Conservation (phyloP, 2,329 filamentous ascomycete species). For the Sphaerostilbella broomeana region DNA sequence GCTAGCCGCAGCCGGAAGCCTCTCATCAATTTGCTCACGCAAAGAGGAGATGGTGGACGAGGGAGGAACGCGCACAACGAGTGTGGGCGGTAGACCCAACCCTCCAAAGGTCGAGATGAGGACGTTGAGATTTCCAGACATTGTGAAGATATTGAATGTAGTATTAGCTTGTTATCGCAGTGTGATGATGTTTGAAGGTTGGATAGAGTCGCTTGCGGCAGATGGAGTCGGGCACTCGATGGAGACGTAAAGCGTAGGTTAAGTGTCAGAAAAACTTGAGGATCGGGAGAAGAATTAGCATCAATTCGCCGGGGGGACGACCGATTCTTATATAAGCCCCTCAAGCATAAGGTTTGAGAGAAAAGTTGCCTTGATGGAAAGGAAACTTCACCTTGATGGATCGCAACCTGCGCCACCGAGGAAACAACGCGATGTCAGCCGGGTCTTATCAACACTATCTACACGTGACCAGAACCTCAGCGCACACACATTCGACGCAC, state of each 20-base stretch:
- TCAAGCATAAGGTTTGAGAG: not conserved
- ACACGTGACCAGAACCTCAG: constrained; percentile 29
- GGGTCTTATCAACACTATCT: constrained; percentile 26
- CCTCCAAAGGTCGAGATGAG: constrained; percentile 81
- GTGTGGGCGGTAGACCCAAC: constrained; percentile 72
- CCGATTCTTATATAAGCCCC: not conserved
- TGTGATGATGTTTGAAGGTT: not conserved
- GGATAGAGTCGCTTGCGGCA: not conserved
- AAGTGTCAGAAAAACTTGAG: too few species aligned
- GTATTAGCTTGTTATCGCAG: not conserved
- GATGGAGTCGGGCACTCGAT: too few species aligned
- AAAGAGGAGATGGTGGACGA: constrained; percentile 63
- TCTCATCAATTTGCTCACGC: constrained; percentile 54
- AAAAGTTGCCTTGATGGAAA: constrained; percentile 4
- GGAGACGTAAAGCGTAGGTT: too few species aligned
- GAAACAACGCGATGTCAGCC: not conserved
- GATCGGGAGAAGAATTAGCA: too few species aligned
- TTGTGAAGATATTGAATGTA: not conserved
- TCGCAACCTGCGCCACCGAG: constrained; percentile 11
- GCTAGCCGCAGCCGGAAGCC: constrained; percentile 51
- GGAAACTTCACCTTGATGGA: not conserved
- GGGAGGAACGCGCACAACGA: constrained; percentile 65
- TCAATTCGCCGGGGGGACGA: too few species aligned
- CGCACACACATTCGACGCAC: constrained; percentile 22
- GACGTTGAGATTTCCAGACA: constrained; percentile 56